Percentiles rank a stretch among this genome's conserved stretches.
phyloP scores from a whole-genome alignment of 2,329 filamentous ascomycete genomes.

The Paraphoma sp. region DNA sequence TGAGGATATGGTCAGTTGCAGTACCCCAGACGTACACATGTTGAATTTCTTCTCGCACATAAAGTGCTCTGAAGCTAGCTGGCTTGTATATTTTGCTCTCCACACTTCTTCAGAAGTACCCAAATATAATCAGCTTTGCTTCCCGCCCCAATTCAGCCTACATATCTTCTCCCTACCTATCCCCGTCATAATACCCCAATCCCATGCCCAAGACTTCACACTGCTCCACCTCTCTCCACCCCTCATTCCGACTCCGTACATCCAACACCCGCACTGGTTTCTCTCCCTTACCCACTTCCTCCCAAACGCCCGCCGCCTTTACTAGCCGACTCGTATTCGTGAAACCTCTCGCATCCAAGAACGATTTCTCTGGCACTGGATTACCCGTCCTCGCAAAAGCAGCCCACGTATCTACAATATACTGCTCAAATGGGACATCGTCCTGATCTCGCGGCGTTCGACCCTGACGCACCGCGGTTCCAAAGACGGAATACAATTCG shows the following conservation, averaged over 20 bases:
- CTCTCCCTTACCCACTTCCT: conserved; percentile 12
- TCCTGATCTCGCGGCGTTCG: conserved; percentile 32
- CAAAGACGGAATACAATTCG: conserved; percentile 41
- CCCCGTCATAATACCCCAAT: conserved; percentile 30
- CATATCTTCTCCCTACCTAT: neutral
- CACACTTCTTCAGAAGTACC: no score
- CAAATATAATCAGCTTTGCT: neutral
- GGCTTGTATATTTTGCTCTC: no score
- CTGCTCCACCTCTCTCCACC: conserved; percentile 32
- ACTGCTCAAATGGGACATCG: conserved; percentile 42
- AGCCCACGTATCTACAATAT: conserved; percentile 40
- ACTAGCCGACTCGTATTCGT: conserved; percentile 26
- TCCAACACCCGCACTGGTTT: conserved; percentile 35
- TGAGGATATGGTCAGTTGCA: no score
- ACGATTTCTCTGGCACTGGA: conserved; percentile 28
- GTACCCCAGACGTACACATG: no score
- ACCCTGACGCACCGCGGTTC: conserved; percentile 44
- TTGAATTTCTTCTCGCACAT: no score
- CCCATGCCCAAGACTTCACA: conserved; percentile 31
- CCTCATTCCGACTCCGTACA: conserved; percentile 14
- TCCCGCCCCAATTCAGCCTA: neutral
- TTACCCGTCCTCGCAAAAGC: conserved; percentile 39
- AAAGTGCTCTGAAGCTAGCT: no score
- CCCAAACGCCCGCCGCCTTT: conserved; percentile 18
- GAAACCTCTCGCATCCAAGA: conserved; percentile 35